phyloP scores from a whole-genome alignment of 768 basidiomycete genomes.

The Trametes cubensis region DNA sequence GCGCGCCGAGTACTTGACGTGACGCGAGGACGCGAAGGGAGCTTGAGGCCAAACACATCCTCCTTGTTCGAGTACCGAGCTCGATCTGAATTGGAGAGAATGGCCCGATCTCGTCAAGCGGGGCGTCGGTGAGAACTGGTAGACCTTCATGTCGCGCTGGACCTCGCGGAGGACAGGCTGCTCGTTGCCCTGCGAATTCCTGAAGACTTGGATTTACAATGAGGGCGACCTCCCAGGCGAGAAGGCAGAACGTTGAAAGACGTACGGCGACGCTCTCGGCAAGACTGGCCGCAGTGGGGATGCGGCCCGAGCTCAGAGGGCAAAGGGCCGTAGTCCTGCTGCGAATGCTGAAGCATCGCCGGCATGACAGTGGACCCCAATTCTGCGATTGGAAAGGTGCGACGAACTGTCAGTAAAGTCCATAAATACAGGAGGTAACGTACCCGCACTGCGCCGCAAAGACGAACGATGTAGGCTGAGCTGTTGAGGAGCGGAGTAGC shows the following conservation, averaged over 20 bases:
- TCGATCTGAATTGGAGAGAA: conserved; percentile 46
- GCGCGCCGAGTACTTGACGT: conserved; percentile 56
- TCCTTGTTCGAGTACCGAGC: conserved; percentile 35
- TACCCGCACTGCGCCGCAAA: conserved; percentile 72
- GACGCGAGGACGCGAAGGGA: no score
- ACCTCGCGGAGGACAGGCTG: no score
- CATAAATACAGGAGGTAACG: not conserved
- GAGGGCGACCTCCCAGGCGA: conserved; percentile 46
- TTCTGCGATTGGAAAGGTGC: conserved; percentile 74
- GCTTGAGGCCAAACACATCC: conserved; percentile 33
- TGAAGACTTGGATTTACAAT: conserved; percentile 29
- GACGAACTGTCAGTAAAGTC: not conserved
- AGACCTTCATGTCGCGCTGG: conserved; percentile 44
- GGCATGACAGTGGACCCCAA: conserved; percentile 78
- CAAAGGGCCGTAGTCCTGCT: conserved; percentile 69
- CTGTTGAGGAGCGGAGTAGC: conserved; percentile 21
- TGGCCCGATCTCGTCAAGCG: conserved; percentile 45
- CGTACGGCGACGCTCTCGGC: conserved; percentile 76
- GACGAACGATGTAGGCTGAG: conserved; percentile 57
- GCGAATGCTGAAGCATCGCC: conserved; percentile 71
- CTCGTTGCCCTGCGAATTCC: conserved; percentile 20
- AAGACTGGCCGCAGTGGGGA: conserved; percentile 61
- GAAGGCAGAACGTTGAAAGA: conserved; percentile 50
- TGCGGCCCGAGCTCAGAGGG: no score
- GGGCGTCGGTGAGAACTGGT: conserved; percentile 35